Evolutionary conservation across 2,329 filamentous ascomycete genomes (phyloP), one percentile per base, ranked within the genome.

Genomic region (Lasiodiplodia citricola): DNA sequence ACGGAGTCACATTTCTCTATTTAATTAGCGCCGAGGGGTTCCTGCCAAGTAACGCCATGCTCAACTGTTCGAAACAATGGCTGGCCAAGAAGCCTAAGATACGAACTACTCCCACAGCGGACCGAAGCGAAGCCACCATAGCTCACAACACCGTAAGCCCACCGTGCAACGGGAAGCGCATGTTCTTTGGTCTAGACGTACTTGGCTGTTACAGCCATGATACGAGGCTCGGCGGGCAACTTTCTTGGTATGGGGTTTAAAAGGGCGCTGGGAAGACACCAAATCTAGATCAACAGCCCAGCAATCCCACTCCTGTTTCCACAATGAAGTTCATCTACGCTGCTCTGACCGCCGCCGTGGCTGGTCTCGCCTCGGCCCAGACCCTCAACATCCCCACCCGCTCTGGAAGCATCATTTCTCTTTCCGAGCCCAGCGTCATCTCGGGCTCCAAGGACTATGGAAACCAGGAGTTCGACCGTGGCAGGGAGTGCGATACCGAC

Each of bases 381-480:
- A 74, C 74, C 1, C 74, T 79, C 62, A 75, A 75, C 70, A 79
- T 79, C 28, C 77, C 77, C 2, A 74, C 74, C 38, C 74, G 75
- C 51, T 70, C 71, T 13, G 77, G 77, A 18, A 70, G 68, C 51
- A 75, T 78, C 66, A 64, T 74, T 4, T 70, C 75, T 14, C 75
- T 79, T n/a, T 72, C 75, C 28, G n/a, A 68, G 31, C 73, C 77
- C 14, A 74, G 71, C 35, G 55, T 57, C 58, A 76, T 64, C 31
- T 64, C 60, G n/a, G 60, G 47, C 13, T 64, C 79, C 16, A 21
- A 52, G 28, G 60, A 64, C 47, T 64, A 18, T 13, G 60, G 44
- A 14, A 64, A 64, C 35, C 82, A 85, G 73, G 47, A 77, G 58
- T 83, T 75, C 72, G 83, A 80, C 70, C 81, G 82, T 66, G 78